Conservation (phyloP, 2,329 filamentous ascomycete genomes). For the Neonectria ditissima region DNA sequence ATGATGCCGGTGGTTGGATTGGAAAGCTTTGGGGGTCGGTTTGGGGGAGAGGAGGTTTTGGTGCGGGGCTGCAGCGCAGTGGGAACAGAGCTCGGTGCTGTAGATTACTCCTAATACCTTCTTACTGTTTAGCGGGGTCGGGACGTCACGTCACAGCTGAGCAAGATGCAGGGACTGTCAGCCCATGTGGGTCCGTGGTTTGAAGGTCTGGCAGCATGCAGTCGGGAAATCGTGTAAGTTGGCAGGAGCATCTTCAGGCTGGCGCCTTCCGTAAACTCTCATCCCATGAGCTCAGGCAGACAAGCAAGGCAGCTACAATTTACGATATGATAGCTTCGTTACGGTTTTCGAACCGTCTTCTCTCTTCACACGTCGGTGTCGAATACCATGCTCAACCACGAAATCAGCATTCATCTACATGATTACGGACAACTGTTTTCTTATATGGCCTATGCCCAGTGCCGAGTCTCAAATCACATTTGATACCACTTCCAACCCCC, state of each 20-base stretch:
- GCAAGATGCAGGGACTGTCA: conserved; percentile 9
- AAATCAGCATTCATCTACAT: background rate
- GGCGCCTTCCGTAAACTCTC: background rate
- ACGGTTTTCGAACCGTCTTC: no score
- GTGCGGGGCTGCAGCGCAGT: conserved; percentile 38
- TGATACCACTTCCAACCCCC: conserved; percentile 24
- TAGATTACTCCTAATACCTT: no score
- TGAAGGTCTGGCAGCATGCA: no score
- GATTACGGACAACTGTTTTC: background rate
- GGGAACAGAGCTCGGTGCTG: conserved; percentile 13
- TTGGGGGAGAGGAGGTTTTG: conserved; percentile 12
- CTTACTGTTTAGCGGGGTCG: conserved; percentile 42
- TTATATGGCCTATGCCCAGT: background rate
- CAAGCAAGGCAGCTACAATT: background rate
- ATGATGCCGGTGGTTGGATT: conserved; percentile 19
- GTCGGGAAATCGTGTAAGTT: background rate
- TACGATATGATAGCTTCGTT: background rate
- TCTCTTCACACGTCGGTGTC: background rate
- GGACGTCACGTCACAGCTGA: conserved; percentile 40
- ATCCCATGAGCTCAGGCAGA: background rate
- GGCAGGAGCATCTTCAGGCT: background rate
- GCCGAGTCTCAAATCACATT: conserved; percentile 13
- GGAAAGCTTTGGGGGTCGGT: conserved; percentile 18
- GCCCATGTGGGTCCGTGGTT: no score
- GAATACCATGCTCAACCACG: background rate